These are phyloP conservation scores for Pugionium cornutum DNA, from an alignment of 345 rosid genomes.

Conservation along the genomic window DNA sequence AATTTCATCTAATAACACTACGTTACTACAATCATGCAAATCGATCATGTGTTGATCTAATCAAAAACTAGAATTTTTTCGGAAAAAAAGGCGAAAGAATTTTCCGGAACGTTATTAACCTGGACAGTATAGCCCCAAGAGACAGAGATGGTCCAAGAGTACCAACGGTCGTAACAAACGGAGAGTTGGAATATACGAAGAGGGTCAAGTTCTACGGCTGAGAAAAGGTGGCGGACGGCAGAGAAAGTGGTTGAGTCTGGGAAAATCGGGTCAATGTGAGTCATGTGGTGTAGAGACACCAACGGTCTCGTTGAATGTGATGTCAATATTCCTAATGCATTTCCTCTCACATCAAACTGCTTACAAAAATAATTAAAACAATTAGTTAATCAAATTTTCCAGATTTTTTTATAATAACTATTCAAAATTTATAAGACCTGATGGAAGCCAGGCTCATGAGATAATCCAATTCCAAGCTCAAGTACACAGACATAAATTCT, in stretches of 20 bases:
- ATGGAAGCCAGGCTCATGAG: constrained; percentile 89
- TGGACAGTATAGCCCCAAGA: constrained; percentile 89
- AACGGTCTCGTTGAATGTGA: constrained; percentile 72
- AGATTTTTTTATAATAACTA: too few relatives aligned
- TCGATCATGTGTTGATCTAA: too few relatives aligned
- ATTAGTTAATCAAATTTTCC: too few relatives aligned
- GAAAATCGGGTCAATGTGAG: constrained; percentile 61
- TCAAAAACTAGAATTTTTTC: too few relatives aligned
- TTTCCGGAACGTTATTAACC: constrained; percentile 29
- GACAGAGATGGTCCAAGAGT: constrained; percentile 76
- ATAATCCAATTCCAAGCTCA: constrained; percentile 79
- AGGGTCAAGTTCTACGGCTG: constrained; percentile 60
- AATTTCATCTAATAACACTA: too few relatives aligned
- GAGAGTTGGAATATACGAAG: constrained; percentile 68
- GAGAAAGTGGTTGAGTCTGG: constrained; percentile 58
- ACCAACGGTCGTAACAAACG: constrained; percentile 79
- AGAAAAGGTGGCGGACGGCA: constrained; percentile 55
- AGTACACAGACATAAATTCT: constrained; percentile 68
- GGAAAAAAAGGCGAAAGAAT: too few relatives aligned
- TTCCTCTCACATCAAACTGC: constrained; percentile 72
- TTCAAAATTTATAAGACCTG: constrained; percentile 51
- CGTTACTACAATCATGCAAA: too few relatives aligned
- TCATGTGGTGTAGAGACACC: constrained; percentile 77
- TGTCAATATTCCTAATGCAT: constrained; percentile 64
- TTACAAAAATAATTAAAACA: background rate